Conservation (phyloP, 129 eudicot genomes). For the Glebionis coronaria region DNA sequence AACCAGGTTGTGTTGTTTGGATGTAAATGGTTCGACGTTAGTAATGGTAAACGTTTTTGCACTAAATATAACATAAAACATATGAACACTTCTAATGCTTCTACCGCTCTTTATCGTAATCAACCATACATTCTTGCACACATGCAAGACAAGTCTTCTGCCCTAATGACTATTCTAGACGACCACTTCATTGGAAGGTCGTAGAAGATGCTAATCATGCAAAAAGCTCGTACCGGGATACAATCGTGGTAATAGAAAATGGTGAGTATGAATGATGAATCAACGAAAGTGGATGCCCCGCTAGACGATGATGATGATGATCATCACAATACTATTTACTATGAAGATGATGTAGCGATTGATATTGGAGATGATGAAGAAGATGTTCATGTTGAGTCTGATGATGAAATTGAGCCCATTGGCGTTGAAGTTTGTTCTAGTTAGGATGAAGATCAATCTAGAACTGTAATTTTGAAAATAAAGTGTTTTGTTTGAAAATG, state of each 20-base stretch:
- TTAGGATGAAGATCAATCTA: too few relatives aligned
- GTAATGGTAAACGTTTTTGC: background rate
- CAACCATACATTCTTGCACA: constrained; percentile 1
- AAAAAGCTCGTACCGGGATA: background rate
- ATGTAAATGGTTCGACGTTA: constrained; percentile 6
- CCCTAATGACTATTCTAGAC: background rate
- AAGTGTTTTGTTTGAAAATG: too few relatives aligned
- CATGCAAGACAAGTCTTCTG: constrained; percentile 9
- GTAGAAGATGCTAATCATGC: background rate
- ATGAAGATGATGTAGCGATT: background rate
- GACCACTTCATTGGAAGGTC: background rate
- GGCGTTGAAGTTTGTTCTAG: too few relatives aligned
- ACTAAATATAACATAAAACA: background rate
- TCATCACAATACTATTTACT: background rate
- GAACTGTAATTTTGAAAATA: too few relatives aligned
- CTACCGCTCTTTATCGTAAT: background rate
- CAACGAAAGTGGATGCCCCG: background rate
- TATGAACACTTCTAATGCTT: background rate
- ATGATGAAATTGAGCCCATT: too few relatives aligned
- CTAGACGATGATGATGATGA: background rate
- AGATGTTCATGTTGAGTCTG: background rate
- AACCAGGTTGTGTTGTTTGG: background rate
- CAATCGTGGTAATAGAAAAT: background rate
- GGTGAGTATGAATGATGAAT: background rate
- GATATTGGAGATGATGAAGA: background rate